These are phyloP conservation scores for Puccinia horiana DNA, from an alignment of 1,284 basidiomycete genomes.

Conservation along the genomic window DNA sequence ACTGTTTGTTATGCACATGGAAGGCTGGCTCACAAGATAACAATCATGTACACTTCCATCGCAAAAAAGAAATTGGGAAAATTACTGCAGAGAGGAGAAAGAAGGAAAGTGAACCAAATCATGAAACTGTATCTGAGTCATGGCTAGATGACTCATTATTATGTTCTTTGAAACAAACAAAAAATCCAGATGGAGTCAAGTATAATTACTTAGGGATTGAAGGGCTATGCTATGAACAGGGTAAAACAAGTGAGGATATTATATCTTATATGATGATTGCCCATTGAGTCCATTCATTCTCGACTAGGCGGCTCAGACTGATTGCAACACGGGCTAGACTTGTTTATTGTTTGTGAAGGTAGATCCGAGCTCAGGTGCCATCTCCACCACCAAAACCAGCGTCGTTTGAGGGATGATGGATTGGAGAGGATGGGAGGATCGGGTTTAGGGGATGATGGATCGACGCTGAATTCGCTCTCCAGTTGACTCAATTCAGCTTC, in stretches of 20 bases:
- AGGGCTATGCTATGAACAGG: not conserved
- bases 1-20: no score
- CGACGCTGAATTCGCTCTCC: constrained; percentile 38
- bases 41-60: no score
- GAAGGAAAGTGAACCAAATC: no score
- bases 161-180: no score
- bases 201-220: no score
- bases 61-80: no score
- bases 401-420: not conserved
- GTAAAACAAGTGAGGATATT: not conserved
- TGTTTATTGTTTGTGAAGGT: not conserved
- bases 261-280: not conserved
- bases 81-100: no score
- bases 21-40: no score
- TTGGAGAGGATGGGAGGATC: not conserved
- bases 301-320: not conserved
- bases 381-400: constrained; percentile 37
- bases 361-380: constrained; percentile 19
- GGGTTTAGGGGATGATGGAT: not conserved
- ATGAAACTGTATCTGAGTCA: no score
- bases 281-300: not conserved
- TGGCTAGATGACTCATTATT: no score
- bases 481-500: constrained; percentile 45
- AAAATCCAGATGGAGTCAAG: no score
- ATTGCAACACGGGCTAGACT: not conserved